These are phyloP conservation scores for Mycosphaerelloides madeirae DNA, from an alignment of 2,329 filamentous ascomycete genomes.

Conservation along the genomic window DNA sequence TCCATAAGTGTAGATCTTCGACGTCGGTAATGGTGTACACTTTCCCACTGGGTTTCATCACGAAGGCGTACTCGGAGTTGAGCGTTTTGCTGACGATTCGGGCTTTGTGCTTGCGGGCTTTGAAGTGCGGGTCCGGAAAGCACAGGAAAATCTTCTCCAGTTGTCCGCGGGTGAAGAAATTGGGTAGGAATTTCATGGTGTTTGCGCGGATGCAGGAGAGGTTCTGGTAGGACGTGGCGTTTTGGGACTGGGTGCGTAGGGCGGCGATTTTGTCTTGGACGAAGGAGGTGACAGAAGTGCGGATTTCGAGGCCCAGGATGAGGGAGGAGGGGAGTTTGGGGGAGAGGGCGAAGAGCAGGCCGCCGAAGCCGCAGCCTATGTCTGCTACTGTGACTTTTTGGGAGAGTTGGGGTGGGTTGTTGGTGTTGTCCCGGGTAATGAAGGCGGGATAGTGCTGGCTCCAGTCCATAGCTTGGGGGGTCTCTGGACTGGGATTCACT, in stretches of 20 bases:
- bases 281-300: conserved; percentile 82
- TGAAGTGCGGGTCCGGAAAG: conserved; percentile 98
- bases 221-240: conserved; percentile 64
- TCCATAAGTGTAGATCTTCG: conserved; percentile 88
- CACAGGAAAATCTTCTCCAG: conserved; percentile 93
- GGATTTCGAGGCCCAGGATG: conserved; percentile 88
- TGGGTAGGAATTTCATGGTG: conserved; percentile 99
- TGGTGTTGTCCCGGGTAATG: conserved; percentile 26
- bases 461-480: conserved; percentile 88
- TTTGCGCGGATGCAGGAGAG: conserved; percentile 85
- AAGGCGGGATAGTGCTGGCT: conserved; percentile 74
- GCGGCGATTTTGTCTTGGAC: conserved; percentile 83
- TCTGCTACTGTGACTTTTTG: conserved; percentile 87
- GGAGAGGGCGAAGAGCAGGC: conserved; percentile 78
- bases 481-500: conserved; percentile 69
- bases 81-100: conserved; percentile 85
- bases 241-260: conserved; percentile 57
- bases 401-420: conserved; percentile 35
- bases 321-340: conserved; percentile 76
- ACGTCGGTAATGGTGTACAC: conserved; percentile 98
- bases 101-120: conserved; percentile 93
- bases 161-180: conserved; percentile 81
- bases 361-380: conserved; percentile 95
- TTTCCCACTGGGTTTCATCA: conserved; percentile 73
- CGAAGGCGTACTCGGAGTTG: conserved; percentile 90